Evolutionary conservation across 371 early-diverging fungal genomes (phyloP).

Genomic region (Mortierella sp.): DNA sequence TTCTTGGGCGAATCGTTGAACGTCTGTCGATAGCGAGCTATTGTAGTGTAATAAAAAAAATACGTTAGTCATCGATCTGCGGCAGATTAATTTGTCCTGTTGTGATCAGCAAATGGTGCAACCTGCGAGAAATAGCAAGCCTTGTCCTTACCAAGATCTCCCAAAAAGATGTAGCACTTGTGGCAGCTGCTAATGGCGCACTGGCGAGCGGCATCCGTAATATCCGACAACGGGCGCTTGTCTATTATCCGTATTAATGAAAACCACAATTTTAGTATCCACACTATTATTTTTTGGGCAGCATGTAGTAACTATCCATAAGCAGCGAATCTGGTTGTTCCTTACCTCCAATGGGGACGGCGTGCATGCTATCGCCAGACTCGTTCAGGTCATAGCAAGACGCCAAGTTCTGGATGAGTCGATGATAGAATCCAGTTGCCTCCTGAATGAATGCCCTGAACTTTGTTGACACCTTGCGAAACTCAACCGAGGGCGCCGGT

Average conservation of each 20-base stretch:
- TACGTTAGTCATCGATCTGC: neutral
- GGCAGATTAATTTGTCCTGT: neutral
- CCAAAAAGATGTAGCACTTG: constrained; percentile 68
- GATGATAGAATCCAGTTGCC: constrained; percentile 66
- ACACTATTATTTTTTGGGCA: neutral
- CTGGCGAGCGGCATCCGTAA: constrained; percentile 57
- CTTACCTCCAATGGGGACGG: constrained; percentile 31
- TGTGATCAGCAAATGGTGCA: neutral
- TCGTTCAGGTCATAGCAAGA: constrained; percentile 56
- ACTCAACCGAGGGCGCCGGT: constrained; percentile 39
- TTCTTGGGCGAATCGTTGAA: constrained; percentile 61
- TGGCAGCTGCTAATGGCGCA: constrained; percentile 61
- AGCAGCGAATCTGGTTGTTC: neutral
- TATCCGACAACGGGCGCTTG: constrained; percentile 28
- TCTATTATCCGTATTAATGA: constrained; percentile 11
- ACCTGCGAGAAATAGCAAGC: neutral
- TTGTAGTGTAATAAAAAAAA: neutral
- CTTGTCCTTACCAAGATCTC: constrained; percentile 65
- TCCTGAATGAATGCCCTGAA: constrained; percentile 68
- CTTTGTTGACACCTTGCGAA: constrained; percentile 56
- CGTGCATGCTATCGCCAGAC: constrained; percentile 24
- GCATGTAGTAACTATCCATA: neutral
- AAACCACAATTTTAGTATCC: neutral
- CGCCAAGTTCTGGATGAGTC: constrained; percentile 60
- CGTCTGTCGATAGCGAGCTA: constrained; percentile 70